Evolutionary conservation across 169 alveolate genomes (phyloP).

Genomic region (Plasmodium cynomolgi): DNA sequence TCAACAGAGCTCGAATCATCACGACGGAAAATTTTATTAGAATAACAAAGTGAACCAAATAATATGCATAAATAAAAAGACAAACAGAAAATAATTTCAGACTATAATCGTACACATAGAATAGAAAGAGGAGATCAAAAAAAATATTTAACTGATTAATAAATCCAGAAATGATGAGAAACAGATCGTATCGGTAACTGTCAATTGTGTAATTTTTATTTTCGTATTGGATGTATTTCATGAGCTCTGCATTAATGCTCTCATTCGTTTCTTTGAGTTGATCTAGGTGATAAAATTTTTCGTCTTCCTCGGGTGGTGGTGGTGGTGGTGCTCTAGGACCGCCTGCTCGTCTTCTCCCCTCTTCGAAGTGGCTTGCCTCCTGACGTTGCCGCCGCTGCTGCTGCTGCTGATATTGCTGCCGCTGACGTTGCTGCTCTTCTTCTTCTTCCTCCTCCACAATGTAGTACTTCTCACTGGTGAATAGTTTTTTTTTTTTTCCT

Average conservation of each 20-base stretch:
- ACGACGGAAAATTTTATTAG: slow-evolving; percentile 5
- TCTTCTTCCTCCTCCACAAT: background rate
- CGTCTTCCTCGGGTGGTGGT: background rate
- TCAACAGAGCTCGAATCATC: background rate
- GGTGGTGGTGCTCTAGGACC: background rate
- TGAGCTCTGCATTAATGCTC: slow-evolving; percentile 24
- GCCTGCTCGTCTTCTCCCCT: background rate
- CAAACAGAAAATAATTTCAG: slow-evolving; percentile 12
- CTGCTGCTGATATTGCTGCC: background rate
- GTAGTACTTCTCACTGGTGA: slow-evolving; percentile 45
- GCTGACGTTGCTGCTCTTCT: no score
- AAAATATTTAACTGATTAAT: slow-evolving; percentile 65
- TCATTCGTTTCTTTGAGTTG: slow-evolving; percentile 41
- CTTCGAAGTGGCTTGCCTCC: background rate
- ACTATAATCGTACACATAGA: slow-evolving; percentile 51
- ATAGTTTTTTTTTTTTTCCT: slow-evolving; percentile 15
- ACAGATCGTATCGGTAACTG: slow-evolving; percentile 27
- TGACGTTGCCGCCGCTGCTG: background rate
- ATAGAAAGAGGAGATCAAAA: slow-evolving; percentile 34
- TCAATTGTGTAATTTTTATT: slow-evolving; percentile 54
- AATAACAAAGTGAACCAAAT: slow-evolving; percentile 19
- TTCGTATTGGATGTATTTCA: slow-evolving; percentile 66
- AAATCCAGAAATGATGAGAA: slow-evolving; percentile 26
- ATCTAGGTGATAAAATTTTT: background rate
- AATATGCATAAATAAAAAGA: slow-evolving; percentile 28